Percentiles rank a stretch among this genome's conserved stretches.
Conservation (phyloP, 768 basidiomycete genomes). For the Tylopilus felleus region DNA sequence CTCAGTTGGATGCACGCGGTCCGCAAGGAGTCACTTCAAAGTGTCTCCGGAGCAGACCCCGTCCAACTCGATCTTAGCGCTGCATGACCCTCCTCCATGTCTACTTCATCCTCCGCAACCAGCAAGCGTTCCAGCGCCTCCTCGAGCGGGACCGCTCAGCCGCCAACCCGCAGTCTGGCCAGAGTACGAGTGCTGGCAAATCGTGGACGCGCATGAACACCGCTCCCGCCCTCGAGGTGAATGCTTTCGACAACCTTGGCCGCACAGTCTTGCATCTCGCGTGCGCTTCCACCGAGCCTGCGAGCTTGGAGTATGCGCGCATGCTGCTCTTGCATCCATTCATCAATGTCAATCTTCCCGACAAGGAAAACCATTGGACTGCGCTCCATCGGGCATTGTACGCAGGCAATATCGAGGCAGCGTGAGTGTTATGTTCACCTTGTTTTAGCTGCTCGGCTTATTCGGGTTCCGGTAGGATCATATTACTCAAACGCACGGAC, state of each 20-base stretch:
- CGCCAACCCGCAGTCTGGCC: constrained; percentile 20
- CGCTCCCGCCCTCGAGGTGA: constrained; percentile 49
- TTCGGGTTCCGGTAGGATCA: constrained; percentile 44
- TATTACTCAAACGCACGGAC: constrained; percentile 73
- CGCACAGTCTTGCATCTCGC: constrained; percentile 81
- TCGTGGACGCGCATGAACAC: constrained; percentile 55
- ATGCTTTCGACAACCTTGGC: constrained; percentile 68
- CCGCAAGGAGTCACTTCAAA: constrained; percentile 21
- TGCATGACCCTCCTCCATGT: constrained; percentile 84
- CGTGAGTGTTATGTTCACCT: constrained; percentile 41
- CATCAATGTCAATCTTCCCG: constrained; percentile 75
- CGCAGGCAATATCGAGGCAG: constrained; percentile 67
- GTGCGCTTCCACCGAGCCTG: constrained; percentile 56
- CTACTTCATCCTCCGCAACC: constrained; percentile 64
- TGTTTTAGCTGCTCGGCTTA: constrained; percentile 10
- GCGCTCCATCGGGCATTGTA: constrained; percentile 87
- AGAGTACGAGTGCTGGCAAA: constrained; percentile 49
- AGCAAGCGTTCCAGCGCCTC: constrained; percentile 73
- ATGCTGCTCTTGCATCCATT: constrained; percentile 71
- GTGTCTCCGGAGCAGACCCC: constrained; percentile 24
- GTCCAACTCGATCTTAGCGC: constrained; percentile 14
- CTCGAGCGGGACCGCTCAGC: constrained; percentile 50
- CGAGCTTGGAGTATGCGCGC: constrained; percentile 73
- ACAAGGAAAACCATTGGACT: constrained; percentile 88
- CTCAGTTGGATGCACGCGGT: constrained; percentile 19